Percentiles rank a stretch among this genome's conserved stretches.
phyloP scores from a whole-genome alignment of 176 grass and related monocot genomes.

The Alopecurus myosuroides region DNA sequence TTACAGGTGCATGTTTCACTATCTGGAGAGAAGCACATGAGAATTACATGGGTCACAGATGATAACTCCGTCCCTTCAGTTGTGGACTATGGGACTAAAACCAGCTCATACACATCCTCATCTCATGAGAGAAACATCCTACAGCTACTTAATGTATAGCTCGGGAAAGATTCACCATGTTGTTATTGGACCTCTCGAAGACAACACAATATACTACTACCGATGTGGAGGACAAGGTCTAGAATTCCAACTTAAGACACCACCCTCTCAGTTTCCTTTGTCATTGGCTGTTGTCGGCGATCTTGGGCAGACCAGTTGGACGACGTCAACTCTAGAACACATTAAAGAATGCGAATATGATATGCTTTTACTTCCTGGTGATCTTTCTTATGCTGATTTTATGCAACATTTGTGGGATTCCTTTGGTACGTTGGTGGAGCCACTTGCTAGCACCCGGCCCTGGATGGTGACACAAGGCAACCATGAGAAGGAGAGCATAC shows the following conservation, averaged over 20 bases:
- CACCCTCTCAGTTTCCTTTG: slow-evolving; percentile 71
- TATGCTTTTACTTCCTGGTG: slow-evolving; percentile 81
- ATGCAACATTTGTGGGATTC: no score
- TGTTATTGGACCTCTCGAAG: slow-evolving; percentile 66
- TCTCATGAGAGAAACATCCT: slow-evolving; percentile 78
- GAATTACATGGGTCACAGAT: slow-evolving; percentile 74
- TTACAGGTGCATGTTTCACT: slow-evolving; percentile 90
- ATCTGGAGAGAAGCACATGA: slow-evolving; percentile 78
- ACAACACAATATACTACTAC: slow-evolving; percentile 69
- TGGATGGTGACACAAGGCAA: no score
- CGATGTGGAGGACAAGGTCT: slow-evolving; percentile 62
- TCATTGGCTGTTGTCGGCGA: slow-evolving; percentile 84
- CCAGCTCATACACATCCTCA: slow-evolving; percentile 42
- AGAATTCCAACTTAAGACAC: slow-evolving; percentile 79
- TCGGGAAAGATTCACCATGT: slow-evolving; percentile 85
- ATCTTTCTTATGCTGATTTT: slow-evolving; percentile 94
- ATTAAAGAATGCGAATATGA: slow-evolving; percentile 75
- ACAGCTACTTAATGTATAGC: slow-evolving; percentile 74
- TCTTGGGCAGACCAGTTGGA: slow-evolving; percentile 92
- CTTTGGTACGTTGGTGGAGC: no score
- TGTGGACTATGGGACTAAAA: slow-evolving; percentile 78
- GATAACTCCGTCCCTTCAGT: slow-evolving; percentile 57
- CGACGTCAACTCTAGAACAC: slow-evolving; percentile 67
- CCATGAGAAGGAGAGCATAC: slow-evolving; percentile 86
- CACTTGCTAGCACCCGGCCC: no score